phyloP scores from a whole-genome alignment of 2,329 filamentous ascomycete species.

The Claviceps sorghi region DNA sequence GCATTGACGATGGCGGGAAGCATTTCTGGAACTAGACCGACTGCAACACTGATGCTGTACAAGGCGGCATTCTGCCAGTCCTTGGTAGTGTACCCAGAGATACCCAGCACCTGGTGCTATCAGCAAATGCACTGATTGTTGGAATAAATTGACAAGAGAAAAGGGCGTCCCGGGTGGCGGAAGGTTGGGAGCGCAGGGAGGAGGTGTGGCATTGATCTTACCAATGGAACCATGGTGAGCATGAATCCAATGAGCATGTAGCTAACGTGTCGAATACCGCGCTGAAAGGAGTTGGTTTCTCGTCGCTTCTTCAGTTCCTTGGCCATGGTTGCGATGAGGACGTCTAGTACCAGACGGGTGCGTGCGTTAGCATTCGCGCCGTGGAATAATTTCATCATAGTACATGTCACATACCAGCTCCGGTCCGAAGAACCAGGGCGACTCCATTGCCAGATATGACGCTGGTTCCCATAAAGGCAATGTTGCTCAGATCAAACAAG shows the following conservation, averaged over 20 bases:
- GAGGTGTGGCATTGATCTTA: slow-evolving; percentile 4
- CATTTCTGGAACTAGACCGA: slow-evolving; percentile 17
- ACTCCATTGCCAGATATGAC: slow-evolving; percentile 15
- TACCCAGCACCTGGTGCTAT: slow-evolving; percentile 10
- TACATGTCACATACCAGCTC: slow-evolving; percentile 6
- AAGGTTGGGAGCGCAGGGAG: no score
- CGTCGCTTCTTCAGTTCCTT: slow-evolving; percentile 13
- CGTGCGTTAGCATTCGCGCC: neutral
- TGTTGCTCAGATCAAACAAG: slow-evolving; percentile 13
- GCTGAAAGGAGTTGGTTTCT: slow-evolving; percentile 14
- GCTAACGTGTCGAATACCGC: slow-evolving; percentile 15
- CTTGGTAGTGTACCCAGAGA: slow-evolving; percentile 13
- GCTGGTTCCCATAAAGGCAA: slow-evolving; percentile 16
- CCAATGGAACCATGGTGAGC: slow-evolving; percentile 17
- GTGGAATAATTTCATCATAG: no score
- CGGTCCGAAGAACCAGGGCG: slow-evolving; percentile 13
- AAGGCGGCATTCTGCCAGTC: slow-evolving; percentile 14
- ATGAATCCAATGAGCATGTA: slow-evolving; percentile 17
- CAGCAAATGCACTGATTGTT: neutral
- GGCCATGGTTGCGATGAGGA: slow-evolving; percentile 14
- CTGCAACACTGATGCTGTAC: slow-evolving; percentile 17
- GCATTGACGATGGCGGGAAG: slow-evolving; percentile 17
- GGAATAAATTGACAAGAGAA: neutral
- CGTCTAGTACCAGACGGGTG: slow-evolving; percentile 5
- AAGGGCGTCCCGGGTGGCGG: no score